Conservation (phyloP, 371 early-diverging fungal genomes). For the Saksenaea oblongispora region DNA sequence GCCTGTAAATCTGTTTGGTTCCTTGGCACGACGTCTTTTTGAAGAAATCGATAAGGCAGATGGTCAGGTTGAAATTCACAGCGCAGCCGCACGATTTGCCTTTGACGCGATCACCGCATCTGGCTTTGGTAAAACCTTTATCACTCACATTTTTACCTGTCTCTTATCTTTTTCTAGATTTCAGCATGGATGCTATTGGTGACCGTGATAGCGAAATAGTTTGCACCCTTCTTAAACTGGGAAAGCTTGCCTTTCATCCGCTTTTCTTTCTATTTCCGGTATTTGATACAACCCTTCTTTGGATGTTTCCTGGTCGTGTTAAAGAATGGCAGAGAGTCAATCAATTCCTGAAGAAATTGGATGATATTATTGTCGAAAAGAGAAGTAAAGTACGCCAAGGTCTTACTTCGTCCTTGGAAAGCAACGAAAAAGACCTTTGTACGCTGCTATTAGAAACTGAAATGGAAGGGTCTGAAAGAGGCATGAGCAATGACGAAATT, state of each 20-base stretch:
- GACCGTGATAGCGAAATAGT: slow-evolving; percentile 16
- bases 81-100: not conserved
- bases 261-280: slow-evolving; percentile 47
- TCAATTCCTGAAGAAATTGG: slow-evolving; percentile 31
- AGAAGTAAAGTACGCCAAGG: slow-evolving; percentile 18
- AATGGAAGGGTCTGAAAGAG: not conserved
- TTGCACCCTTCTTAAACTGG: slow-evolving; percentile 10
- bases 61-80: not conserved
- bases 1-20: slow-evolving; percentile 5
- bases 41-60: not conserved
- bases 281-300: slow-evolving; percentile 29
- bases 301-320: slow-evolving; percentile 32
- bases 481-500: not conserved
- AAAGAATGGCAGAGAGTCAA: slow-evolving; percentile 21
- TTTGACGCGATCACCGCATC: not conserved
- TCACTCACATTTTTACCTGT: no score
- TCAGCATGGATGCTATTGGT: slow-evolving; percentile 17
- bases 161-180: not conserved
- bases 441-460: slow-evolving; percentile 25
- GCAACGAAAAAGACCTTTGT: slow-evolving; percentile 20
- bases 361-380: slow-evolving; percentile 35
- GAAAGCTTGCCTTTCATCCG: slow-evolving; percentile 20
- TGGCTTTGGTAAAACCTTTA: slow-evolving; percentile 7
- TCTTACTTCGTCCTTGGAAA: not conserved
- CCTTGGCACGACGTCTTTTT: not conserved